A percentile compares a stretch with the other conserved stretches of the same genome.
Evolutionary conservation across 306 rosid species (phyloP).

Genomic region (Begonia loranthoides): DNA sequence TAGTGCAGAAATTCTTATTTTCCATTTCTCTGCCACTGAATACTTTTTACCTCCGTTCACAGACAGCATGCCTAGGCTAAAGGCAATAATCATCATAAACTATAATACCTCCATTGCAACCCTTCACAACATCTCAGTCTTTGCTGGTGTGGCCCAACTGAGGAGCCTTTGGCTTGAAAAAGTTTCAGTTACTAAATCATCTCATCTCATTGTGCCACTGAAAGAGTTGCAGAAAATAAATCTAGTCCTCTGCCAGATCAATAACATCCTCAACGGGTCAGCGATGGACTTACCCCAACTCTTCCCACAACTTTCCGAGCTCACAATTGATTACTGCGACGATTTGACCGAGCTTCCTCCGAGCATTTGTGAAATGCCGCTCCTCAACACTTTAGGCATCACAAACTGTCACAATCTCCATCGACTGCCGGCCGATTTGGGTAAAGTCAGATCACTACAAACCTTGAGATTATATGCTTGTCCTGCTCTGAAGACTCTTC

Average conservation of each 20-base stretch:
- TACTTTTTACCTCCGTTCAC: conserved; percentile 68
- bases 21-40: conserved; percentile 53
- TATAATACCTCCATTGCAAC: conserved; percentile 38
- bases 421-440: conserved; percentile 46
- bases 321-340: conserved; percentile 73
- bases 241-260: conserved; percentile 47
- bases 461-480: conserved; percentile 70
- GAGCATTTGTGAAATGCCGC: conserved; percentile 40
- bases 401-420: conserved; percentile 63
- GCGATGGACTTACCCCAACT: conserved; percentile 17
- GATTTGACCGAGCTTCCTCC: conserved; percentile 45
- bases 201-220: conserved; percentile 14
- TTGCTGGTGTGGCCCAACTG: conserved; percentile 27
- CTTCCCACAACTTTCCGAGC: conserved; percentile 52
- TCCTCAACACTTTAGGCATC: conserved; percentile 46
- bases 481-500: conserved; percentile 42
- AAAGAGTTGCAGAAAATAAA: conserved; percentile 41
- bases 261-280: conserved; percentile 28
- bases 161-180: conserved; percentile 90
- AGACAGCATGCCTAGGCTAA: conserved; percentile 63
- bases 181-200: conserved; percentile 38
- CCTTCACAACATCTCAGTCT: conserved; percentile 36
- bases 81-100: conserved; percentile 54
- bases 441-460: conserved; percentile 26
- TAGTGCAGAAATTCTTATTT: conserved; percentile 59